Percentiles rank a stretch among this genome's conserved stretches.
phyloP scores from a whole-genome alignment of 1,139 yeast genomes.

The Hanseniaspora sp. region DNA sequence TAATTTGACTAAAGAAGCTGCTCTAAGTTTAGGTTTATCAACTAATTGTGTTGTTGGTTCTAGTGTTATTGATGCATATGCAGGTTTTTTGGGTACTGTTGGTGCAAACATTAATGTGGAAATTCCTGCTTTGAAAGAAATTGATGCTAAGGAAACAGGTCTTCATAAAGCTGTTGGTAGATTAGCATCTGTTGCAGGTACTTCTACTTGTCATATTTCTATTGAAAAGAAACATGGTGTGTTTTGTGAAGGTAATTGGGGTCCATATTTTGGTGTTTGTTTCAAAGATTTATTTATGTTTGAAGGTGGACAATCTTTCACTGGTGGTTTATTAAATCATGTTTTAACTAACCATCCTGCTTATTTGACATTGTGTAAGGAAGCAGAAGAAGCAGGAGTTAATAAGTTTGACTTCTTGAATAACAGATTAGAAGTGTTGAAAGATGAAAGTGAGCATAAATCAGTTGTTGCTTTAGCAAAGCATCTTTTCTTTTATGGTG shows the following conservation, averaged over 20 bases:
- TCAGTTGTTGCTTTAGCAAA: constrained; percentile 73
- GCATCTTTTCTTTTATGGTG: constrained; percentile 86
- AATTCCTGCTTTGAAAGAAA: constrained; percentile 36
- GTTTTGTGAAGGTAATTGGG: constrained; percentile 97
- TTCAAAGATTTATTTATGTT: constrained; percentile 88
- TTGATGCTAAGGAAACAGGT: constrained; percentile 34
- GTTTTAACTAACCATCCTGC: constrained; percentile 90
- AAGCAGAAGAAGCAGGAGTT: constrained; percentile 52
- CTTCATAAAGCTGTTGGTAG: constrained; percentile 64
- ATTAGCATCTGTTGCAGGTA: constrained; percentile 95
- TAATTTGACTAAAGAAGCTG: constrained; percentile 50
- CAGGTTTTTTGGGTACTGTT: constrained; percentile 98
- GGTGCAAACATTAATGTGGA: constrained; percentile 60
- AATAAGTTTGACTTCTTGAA: constrained; percentile 79
- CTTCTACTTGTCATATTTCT: constrained; percentile 92
- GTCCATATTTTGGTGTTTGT: constrained; percentile 88
- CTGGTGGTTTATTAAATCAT: constrained; percentile 87
- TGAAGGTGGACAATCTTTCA: constrained; percentile 97
- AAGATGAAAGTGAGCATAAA: constrained; percentile 45
- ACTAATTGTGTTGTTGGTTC: constrained; percentile 77
- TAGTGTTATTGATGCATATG: constrained; percentile 94
- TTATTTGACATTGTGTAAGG: constrained; percentile 51
- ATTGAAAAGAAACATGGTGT: constrained; percentile 68
- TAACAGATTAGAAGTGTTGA: constrained; percentile 56
- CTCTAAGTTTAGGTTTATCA: constrained; percentile 75